Conservation (phyloP, 495 filamentous ascomycete genomes). For the Hypoxylon fragiforme region DNA sequence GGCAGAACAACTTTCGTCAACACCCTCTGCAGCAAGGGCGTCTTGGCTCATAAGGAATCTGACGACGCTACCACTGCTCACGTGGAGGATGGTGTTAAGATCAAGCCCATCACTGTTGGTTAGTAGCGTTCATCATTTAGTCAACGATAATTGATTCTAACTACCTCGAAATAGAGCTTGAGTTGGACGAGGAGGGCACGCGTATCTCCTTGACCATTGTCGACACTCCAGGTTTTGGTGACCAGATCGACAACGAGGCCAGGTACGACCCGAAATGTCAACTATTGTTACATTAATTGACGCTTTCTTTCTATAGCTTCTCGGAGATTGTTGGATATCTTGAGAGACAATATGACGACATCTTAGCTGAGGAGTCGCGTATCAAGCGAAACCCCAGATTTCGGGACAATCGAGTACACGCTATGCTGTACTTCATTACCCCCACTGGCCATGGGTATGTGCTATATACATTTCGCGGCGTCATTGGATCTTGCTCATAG, state of each 20-base stretch:
- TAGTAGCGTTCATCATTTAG: slow-evolving; percentile 42
- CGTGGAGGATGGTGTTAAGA: slow-evolving; percentile 93
- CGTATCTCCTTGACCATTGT: slow-evolving; percentile 97
- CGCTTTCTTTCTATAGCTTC: slow-evolving; percentile 63
- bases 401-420: slow-evolving; percentile 97
- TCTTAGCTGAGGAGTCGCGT: slow-evolving; percentile 97
- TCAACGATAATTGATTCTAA: slow-evolving; percentile 22
- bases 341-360: slow-evolving; percentile 98
- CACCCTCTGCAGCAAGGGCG: slow-evolving; percentile 94
- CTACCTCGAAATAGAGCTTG: slow-evolving; percentile 67
- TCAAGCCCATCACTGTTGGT: slow-evolving; percentile 98
- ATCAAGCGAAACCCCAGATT: slow-evolving; percentile 99
- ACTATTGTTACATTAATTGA: slow-evolving; percentile 12
- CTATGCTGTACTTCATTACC: slow-evolving; percentile 98
- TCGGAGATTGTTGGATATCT: slow-evolving; percentile 96
- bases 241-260: slow-evolving; percentile 99
- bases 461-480: not conserved
- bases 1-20: slow-evolving; percentile 99
- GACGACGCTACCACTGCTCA: slow-evolving; percentile 89
- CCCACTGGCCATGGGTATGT: slow-evolving; percentile 92
- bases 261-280: slow-evolving; percentile 60
- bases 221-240: slow-evolving; percentile 97
- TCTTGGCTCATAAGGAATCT: slow-evolving; percentile 82
- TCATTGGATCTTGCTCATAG: slow-evolving; percentile 28
- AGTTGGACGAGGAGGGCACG: slow-evolving; percentile 97